phyloP scores from a whole-genome alignment of 2,329 filamentous ascomycete genomes.

The Exophiala lecanii-corni region DNA sequence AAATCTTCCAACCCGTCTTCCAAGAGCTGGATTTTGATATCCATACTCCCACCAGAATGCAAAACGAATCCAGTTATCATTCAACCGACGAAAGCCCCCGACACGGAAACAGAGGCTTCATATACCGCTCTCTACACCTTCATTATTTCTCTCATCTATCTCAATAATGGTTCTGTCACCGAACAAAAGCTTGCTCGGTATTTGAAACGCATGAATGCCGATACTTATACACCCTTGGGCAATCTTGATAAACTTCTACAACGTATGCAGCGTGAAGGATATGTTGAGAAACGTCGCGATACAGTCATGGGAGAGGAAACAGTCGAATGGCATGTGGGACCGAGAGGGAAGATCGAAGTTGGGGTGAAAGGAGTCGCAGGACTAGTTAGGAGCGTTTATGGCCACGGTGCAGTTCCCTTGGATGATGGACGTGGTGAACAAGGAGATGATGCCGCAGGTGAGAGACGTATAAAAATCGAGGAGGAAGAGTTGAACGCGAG shows the following conservation, averaged over 20 bases:
- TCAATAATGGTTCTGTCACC: constrained; percentile 67
- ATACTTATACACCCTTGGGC: constrained; percentile 67
- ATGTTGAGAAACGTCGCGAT: constrained; percentile 71
- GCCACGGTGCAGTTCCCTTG: constrained; percentile 26
- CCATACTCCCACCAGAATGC: constrained; percentile 64
- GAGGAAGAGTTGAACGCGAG: constrained; percentile 54
- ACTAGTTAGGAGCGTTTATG: constrained; percentile 59
- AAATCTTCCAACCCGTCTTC: constrained; percentile 51
- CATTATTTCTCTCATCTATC: constrained; percentile 69
- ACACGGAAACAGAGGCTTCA: constrained; percentile 63
- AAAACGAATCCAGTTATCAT: constrained; percentile 60
- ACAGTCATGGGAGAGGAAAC: constrained; percentile 65
- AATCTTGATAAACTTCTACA: constrained; percentile 71
- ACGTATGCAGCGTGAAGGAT: constrained; percentile 74
- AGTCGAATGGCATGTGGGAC: constrained; percentile 78
- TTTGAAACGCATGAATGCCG: constrained; percentile 68
- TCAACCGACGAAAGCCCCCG: constrained; percentile 62
- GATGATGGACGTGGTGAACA: constrained; percentile 19
- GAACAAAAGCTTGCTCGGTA: constrained; percentile 76
- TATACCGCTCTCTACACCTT: constrained; percentile 80
- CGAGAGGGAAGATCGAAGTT: constrained; percentile 79
- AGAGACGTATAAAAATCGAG: constrained; percentile 30
- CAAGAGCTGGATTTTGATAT: constrained; percentile 73
- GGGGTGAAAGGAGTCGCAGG: constrained; percentile 69
- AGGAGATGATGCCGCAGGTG: constrained; percentile 47